phyloP scores from a whole-genome alignment of 805 yeast genomes.

The Lachancea nothofagi region DNA sequence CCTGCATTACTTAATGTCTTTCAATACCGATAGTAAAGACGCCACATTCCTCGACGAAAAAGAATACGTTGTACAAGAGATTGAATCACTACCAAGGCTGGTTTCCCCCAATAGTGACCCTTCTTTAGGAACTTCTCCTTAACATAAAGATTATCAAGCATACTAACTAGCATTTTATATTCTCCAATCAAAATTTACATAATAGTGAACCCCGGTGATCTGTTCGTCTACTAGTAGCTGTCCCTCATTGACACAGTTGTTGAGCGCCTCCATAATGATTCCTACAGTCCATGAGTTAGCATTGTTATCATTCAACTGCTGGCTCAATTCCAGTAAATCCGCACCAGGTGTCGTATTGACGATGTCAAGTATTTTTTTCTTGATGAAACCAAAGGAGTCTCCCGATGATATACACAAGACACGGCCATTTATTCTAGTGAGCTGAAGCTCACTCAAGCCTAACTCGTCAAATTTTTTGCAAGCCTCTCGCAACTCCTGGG shows the following conservation, averaged over 20 bases:
- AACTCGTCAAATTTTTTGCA: constrained; percentile 51
- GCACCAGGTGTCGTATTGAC: constrained; percentile 27
- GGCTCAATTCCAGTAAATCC: constrained; percentile 25
- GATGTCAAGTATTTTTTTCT: constrained; percentile 24
- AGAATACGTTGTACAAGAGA: constrained; percentile 70
- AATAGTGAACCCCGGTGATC: constrained; percentile 60
- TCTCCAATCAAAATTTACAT: constrained; percentile 40
- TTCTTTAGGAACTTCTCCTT: constrained; percentile 15
- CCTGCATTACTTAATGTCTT: constrained; percentile 59
- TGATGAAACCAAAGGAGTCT: constrained; percentile 29
- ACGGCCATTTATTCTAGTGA: constrained; percentile 35
- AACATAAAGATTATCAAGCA: constrained; percentile 8
- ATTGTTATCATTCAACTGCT: constrained; percentile 25
- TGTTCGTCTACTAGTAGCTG: constrained; percentile 61
- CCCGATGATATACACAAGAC: constrained; percentile 32
- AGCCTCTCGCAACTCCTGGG: constrained; percentile 61
- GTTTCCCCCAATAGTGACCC: constrained; percentile 26
- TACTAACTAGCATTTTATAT: constrained; percentile 7
- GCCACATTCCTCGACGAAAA: constrained; percentile 69
- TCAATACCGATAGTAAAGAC: constrained; percentile 55
- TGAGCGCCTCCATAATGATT: constrained; percentile 59
- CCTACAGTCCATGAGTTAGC: constrained; percentile 60
- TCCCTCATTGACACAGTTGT: constrained; percentile 52
- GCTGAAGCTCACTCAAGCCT: constrained; percentile 42
- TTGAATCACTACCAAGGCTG: constrained; percentile 64